Evolutionary conservation across 768 basidiomycete species (phyloP).

Genomic region (Russula abietina): DNA sequence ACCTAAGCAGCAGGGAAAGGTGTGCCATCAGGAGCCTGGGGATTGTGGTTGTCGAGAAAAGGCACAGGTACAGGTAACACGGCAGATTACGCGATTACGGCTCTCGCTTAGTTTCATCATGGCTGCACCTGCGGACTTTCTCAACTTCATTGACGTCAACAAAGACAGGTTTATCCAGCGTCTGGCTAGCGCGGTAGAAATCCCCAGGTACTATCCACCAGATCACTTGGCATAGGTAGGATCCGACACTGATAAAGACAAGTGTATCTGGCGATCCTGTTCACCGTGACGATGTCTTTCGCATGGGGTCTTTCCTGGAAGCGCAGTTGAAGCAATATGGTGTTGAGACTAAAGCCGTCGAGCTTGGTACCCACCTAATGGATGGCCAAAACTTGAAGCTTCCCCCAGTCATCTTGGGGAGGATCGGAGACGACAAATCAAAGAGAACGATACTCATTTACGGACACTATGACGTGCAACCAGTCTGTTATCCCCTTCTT

Average conservation of each 20-base stretch:
- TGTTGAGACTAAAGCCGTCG: conserved; percentile 64
- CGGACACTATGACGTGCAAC: conserved; percentile 95
- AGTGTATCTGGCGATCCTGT: conserved; percentile 65
- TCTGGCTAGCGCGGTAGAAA: conserved; percentile 74
- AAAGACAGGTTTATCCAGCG: conserved; percentile 70
- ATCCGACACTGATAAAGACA: conserved; percentile 1
- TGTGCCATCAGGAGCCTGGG: too few relatives aligned
- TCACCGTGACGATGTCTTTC: conserved; percentile 69
- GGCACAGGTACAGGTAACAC: too few relatives aligned
- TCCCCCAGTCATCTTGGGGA: conserved; percentile 80
- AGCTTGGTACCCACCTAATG: conserved; percentile 70
- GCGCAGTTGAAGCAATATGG: conserved; percentile 69
- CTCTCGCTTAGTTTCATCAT: conserved; percentile 25
- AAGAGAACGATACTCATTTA: conserved; percentile 95
- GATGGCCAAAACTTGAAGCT: conserved; percentile 68
- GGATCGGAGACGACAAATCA: conserved; percentile 71
- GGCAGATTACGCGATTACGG: too few relatives aligned
- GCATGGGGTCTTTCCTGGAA: conserved; percentile 83
- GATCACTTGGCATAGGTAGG: background rate
- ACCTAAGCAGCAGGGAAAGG: too few relatives aligned
- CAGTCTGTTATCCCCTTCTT: conserved; percentile 42
- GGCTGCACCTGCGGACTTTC: conserved; percentile 34
- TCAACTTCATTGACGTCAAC: conserved; percentile 59
- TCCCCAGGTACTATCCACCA: conserved; percentile 51
- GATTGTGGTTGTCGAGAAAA: too few relatives aligned